These are phyloP conservation scores for Ceratocystis variospora DNA, from an alignment of 2,329 filamentous ascomycete genomes.

Conservation along the genomic window DNA sequence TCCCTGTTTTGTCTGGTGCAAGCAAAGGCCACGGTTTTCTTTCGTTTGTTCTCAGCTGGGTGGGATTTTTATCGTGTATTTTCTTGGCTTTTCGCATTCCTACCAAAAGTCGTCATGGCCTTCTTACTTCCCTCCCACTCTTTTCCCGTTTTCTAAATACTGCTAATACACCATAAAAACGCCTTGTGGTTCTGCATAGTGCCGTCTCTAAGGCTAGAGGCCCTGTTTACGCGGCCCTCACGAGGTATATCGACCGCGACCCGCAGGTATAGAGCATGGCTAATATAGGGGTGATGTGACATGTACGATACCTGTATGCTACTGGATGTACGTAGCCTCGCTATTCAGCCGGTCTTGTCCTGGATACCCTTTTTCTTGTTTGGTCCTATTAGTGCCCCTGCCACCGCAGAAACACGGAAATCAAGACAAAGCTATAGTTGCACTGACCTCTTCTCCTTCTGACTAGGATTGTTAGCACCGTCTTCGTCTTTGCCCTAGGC, in stretches of 20 bases:
- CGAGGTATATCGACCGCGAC: background rate
- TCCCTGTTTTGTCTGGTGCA: background rate
- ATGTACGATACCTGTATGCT: background rate
- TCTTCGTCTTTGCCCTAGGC: background rate
- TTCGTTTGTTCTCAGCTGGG: background rate
- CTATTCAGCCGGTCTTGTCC: background rate
- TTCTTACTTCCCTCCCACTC: background rate
- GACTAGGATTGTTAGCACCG: background rate
- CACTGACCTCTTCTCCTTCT: constrained; percentile 2
- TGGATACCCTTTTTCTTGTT: background rate
- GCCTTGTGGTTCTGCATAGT: background rate
- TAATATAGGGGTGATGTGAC: background rate
- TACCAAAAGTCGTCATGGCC: background rate
- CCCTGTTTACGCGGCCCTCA: background rate
- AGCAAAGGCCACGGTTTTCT: background rate
- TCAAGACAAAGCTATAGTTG: background rate
- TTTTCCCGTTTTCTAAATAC: background rate
- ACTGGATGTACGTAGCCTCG: background rate
- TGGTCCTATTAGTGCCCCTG: background rate
- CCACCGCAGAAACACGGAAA: background rate
- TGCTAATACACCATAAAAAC: background rate
- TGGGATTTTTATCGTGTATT: background rate
- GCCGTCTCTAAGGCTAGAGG: background rate
- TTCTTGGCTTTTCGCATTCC: background rate
- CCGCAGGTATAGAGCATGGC: background rate